Evolutionary conservation across 768 basidiomycete genomes (phyloP), one percentile per base, ranked within the genome.

Genomic region (Mycena haematopus): DNA sequence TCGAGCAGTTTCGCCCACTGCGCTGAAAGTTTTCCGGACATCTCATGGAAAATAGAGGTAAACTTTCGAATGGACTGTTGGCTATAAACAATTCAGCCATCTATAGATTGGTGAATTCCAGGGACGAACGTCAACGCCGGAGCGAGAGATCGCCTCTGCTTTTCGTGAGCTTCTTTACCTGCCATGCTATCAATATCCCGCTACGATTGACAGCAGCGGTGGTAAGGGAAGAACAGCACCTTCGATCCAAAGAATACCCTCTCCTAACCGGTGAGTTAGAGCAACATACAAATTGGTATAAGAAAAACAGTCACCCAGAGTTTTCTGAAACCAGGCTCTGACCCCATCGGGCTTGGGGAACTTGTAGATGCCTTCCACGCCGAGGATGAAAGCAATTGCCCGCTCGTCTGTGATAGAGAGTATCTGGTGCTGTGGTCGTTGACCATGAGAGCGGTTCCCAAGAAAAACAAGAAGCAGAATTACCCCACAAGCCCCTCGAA

Each of bases 161-260:
- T 78, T 69, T 87, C 86, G 56, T 88, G 86, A 2, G 80, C 81
- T 42, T 79, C 77, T 69, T 81, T 86, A 0, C 86, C 86, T 87
- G 49, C 9, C 35, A 57, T 51, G 17, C 35, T 24, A 25, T 56
- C n/a, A 33, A 31, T 19, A 46, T 1, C 13, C 13, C 10, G 25
- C 9, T 11, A 22, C 21, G 11, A 13, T 17, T 25, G 35, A 51
- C 45, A 36, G 21, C 31, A 17, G 22, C n/a, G n/a, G 25, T 24
- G 6, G 25, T 19, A 11, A 11, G 29, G 33, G 52, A 31, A 51
- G 22, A 25, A 35, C 54, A 49, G 45, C 54, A 83, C 87, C 87
- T 82, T 89, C 87, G 13, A 86, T 79, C 83, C 85, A 87, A 24
- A 88, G 82, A 58, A 89, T 83, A 22, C 87, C 86, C 72, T 87